Evolutionary conservation across 2,329 filamentous ascomycete species (phyloP).

Genomic region (Calonectria multiphialidica): DNA sequence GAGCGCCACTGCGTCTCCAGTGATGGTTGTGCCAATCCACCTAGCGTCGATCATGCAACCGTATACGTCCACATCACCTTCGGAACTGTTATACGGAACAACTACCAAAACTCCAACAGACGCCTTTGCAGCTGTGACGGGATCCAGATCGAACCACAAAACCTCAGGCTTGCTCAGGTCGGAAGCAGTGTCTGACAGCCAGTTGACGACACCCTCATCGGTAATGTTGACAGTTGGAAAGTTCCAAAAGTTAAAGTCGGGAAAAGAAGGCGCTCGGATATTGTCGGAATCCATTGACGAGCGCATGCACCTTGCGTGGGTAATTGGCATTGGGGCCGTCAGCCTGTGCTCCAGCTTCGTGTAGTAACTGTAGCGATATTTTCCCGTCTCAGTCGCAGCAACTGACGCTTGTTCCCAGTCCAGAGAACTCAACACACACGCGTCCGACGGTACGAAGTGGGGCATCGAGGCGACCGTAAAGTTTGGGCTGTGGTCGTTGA

Average conservation of each 20-base stretch:
- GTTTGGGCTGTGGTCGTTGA: constrained; percentile 33
- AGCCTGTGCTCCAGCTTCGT: constrained; percentile 31
- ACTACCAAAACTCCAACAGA: constrained; percentile 29
- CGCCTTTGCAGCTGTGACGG: constrained; percentile 21
- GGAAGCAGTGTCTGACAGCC: constrained; percentile 13
- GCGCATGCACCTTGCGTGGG: constrained; percentile 29
- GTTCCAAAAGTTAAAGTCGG: constrained; percentile 28
- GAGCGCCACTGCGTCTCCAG: constrained; percentile 29
- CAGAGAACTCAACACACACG: constrained; percentile 31
- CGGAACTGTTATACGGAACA: constrained; percentile 17
- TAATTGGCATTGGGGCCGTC: constrained; percentile 28
- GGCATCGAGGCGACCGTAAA: constrained; percentile 35
- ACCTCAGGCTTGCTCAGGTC: constrained; percentile 24
- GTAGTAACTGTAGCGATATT: constrained; percentile 28
- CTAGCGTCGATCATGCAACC: constrained; percentile 36
- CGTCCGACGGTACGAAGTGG: constrained; percentile 31
- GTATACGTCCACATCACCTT: constrained; percentile 26
- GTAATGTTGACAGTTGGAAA: constrained; percentile 23
- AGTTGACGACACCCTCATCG: constrained; percentile 12
- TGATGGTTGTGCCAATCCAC: constrained; percentile 30
- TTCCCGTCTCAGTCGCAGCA: constrained; percentile 25
- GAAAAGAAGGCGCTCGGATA: constrained; percentile 15
- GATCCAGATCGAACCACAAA: constrained; percentile 31
- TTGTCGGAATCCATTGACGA: constrained; percentile 19
- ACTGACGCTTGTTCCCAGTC: constrained; percentile 34